A percentile compares a stretch with the other conserved stretches of the same genome.
These are phyloP conservation scores for Beauveria medogensis DNA, from an alignment of 2,329 filamentous ascomycete genomes.

Conservation along the genomic window DNA sequence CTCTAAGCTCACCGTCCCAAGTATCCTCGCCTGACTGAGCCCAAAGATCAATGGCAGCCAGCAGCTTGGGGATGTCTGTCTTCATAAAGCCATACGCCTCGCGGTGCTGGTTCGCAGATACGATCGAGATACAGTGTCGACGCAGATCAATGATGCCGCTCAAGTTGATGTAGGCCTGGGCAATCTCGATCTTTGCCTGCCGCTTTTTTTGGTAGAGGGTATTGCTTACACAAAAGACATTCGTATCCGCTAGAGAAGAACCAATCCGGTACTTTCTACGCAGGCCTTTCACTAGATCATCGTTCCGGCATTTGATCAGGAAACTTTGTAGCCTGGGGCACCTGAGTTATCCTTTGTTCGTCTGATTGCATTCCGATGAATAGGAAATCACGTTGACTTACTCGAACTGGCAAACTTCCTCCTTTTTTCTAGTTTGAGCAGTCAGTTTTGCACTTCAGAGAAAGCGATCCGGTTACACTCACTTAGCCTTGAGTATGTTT, in stretches of 20 bases:
- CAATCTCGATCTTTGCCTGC: constrained; percentile 14
- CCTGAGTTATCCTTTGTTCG: constrained; percentile 20
- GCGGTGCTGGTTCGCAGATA: constrained; percentile 33
- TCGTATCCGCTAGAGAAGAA: constrained; percentile 18
- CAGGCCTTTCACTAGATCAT: constrained; percentile 23
- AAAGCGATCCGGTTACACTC: neutral
- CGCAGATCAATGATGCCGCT: constrained; percentile 35
- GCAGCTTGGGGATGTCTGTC: constrained; percentile 31
- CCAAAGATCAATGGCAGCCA: constrained; percentile 35
- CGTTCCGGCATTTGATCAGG: constrained; percentile 31
- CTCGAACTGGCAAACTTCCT: constrained; percentile 16
- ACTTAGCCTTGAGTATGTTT: neutral
- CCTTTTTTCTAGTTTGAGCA: neutral
- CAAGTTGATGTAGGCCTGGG: constrained; percentile 27
- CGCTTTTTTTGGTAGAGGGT: constrained; percentile 32
- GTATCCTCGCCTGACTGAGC: constrained; percentile 33
- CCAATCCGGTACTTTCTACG: constrained; percentile 19
- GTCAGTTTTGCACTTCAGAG: neutral
- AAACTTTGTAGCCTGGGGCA: constrained; percentile 14
- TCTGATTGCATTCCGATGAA: neutral
- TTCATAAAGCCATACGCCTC: constrained; percentile 29
- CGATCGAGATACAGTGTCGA: constrained; percentile 35
- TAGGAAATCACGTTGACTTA: constrained; percentile 14
- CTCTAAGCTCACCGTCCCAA: constrained; percentile 28
- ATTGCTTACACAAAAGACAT: constrained; percentile 39